Base-by-base conservation (phyloP, 2,329 filamentous ascomycete species). In the Penicillium italicum region DNA sequence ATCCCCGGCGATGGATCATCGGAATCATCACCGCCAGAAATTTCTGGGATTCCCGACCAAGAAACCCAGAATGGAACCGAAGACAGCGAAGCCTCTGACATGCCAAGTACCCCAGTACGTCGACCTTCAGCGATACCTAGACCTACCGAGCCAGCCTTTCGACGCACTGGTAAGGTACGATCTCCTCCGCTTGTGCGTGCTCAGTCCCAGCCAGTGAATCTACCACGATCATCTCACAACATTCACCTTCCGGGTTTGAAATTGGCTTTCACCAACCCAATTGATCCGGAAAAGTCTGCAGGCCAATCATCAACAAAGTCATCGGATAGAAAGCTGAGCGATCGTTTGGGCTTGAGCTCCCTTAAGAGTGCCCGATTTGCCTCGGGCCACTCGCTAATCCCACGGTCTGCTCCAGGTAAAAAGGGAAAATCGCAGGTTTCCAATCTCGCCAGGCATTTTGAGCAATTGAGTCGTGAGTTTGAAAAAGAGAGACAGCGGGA, bases 401-500 rank as follows among this genome's bases (percentile, higher is more conserved):
- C 92, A 28, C 85, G 94, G 31, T 94, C 94, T 26, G 85, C 96
- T 28, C 85, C 88, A 48, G 68, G 72, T 47, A 89, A 86, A 69
- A 86, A 82, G 63, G 87, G 85, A 62, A 82, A 87, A 50, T 85
- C 89, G 4, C 90, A 89, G 66, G 94, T 99, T 2, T 95, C 91
- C 9, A 91, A 87, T n/a, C 80, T 99, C 47, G 91, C 94, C 18
- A 90, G 90, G 64, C 94, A 97, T 71, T 97, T 99, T 69, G 95
- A 99, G 73, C 92, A 97, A 72, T 80, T 99, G 54, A 97, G 91
- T 65, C 87, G 92, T 24, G 95, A 99, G 69, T 99, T 99, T 63
- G 91, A 97, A 69, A 96, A 93, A 66, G 93, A 99, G 74, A 85
- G 94, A 42, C 84, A 95, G 63, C 87, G 89, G 46, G 93, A 97